phyloP scores from a whole-genome alignment of 805 yeast species.

The Wickerhamomyces bisporus region DNA sequence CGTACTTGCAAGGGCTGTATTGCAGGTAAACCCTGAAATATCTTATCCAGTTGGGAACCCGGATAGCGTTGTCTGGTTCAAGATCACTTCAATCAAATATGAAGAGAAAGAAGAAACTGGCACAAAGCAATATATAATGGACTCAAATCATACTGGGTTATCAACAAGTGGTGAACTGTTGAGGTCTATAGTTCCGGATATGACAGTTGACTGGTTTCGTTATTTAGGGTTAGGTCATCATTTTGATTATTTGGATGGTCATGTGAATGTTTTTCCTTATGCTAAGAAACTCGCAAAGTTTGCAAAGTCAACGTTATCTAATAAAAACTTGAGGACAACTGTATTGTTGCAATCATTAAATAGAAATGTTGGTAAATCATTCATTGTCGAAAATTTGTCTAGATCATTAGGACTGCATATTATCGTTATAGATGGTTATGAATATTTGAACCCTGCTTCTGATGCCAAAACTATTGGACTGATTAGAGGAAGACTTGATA shows the following conservation, averaged over 20 bases:
- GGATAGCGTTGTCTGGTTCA: conserved; percentile 83
- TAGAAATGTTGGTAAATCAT: conserved; percentile 76
- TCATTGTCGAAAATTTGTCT: conserved; percentile 51
- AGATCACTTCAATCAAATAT: conserved; percentile 43
- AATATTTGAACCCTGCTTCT: conserved; percentile 60
- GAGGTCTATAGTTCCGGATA: conserved; percentile 29
- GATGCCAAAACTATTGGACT: conserved; percentile 77
- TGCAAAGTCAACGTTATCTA: conserved; percentile 43
- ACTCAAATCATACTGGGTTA: conserved; percentile 64
- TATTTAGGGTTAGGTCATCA: conserved; percentile 41
- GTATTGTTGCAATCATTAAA: conserved; percentile 63
- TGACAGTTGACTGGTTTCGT: conserved; percentile 35
- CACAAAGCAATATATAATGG: conserved; percentile 48
- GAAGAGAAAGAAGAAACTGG: conserved; percentile 26
- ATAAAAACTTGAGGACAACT: conserved; percentile 48
- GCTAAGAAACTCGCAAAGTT: conserved; percentile 50
- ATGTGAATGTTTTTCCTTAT: conserved; percentile 34
- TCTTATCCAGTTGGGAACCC: conserved; percentile 51
- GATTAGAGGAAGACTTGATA: conserved; percentile 71
- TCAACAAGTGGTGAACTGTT: conserved; percentile 54
- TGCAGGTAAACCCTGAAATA: conserved; percentile 10
- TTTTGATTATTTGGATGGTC: conserved; percentile 29
- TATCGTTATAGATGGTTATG: conserved; percentile 65
- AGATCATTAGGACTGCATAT: conserved; percentile 59
- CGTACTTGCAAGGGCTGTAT: conserved; percentile 46